Percentiles rank a stretch among this genome's conserved stretches.
phyloP scores from a whole-genome alignment of 2,329 filamentous ascomycete genomes.

The Microsporum ferrugineum region DNA sequence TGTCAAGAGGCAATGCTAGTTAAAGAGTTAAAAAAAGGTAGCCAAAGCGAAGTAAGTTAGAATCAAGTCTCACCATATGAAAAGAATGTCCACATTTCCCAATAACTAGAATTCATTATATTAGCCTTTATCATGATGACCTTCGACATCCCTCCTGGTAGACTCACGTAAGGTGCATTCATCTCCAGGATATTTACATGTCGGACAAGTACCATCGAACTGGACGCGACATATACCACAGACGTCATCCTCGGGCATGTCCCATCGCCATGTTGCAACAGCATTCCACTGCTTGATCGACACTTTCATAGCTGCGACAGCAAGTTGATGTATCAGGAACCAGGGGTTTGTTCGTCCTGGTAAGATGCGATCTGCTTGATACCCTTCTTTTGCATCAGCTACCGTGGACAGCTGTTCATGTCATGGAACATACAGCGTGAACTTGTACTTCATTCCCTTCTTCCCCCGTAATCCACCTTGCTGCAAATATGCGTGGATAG shows the following conservation, averaged over 20 bases:
- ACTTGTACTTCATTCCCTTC: too few species aligned
- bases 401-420: not conserved
- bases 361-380: not conserved
- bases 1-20: slow-evolving; percentile 81
- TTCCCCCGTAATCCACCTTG: too few species aligned
- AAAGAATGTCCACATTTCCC: slow-evolving; percentile 97
- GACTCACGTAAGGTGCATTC: slow-evolving; percentile 78
- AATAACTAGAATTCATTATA: slow-evolving; percentile 51
- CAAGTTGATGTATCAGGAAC: not conserved
- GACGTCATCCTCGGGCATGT: slow-evolving; percentile 92
- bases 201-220: slow-evolving; percentile 94
- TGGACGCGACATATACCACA: slow-evolving; percentile 97
- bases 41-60: slow-evolving; percentile 7
- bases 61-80: slow-evolving; percentile 59
- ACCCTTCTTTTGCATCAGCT: not conserved
- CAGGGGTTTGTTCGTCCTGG: slow-evolving; percentile 4
- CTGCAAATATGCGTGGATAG: too few species aligned
- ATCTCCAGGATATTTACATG: slow-evolving; percentile 94
- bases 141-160: not conserved
- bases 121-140: not conserved
- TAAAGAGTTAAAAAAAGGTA: not conserved
- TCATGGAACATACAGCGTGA: not conserved
- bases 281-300: slow-evolving; percentile 87
- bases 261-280: slow-evolving; percentile 94
- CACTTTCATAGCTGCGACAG: slow-evolving; percentile 63